Percentiles rank a stretch among this genome's conserved stretches.
phyloP scores from a whole-genome alignment of 2,329 filamentous ascomycete species.

The Microcyclospora pomicola region DNA sequence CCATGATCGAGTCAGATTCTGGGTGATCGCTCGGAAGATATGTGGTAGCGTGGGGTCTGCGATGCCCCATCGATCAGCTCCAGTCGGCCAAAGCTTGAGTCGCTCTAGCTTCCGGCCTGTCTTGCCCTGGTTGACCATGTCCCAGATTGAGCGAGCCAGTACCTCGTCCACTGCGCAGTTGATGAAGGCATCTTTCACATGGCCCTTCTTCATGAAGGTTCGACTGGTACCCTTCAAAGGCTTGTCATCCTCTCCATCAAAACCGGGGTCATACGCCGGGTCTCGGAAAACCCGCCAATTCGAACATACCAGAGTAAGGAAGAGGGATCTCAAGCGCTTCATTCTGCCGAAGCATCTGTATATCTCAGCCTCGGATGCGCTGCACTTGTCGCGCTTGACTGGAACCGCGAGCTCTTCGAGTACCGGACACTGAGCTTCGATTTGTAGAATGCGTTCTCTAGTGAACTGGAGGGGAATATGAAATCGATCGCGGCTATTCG shows the following conservation, averaged over 20 bases:
- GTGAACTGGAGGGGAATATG: too few relatives aligned
- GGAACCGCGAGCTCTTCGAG: too few relatives aligned
- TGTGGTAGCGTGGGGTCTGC: neutral
- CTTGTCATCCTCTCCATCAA: neutral
- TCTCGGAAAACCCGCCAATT: too few relatives aligned
- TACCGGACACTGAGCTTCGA: too few relatives aligned
- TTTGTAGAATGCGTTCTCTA: too few relatives aligned
- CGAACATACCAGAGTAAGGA: too few relatives aligned
- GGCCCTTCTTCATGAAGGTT: neutral
- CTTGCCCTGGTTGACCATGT: conserved; percentile 1
- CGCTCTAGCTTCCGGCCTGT: neutral
- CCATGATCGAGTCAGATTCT: conserved; percentile 1
- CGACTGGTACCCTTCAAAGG: neutral
- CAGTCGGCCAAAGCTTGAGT: conserved; percentile 1
- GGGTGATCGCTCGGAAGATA: neutral
- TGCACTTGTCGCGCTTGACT: too few relatives aligned
- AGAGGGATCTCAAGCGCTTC: too few relatives aligned
- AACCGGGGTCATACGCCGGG: too few relatives aligned
- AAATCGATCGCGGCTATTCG: too few relatives aligned
- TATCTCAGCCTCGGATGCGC: too few relatives aligned
- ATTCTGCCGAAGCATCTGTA: too few relatives aligned
- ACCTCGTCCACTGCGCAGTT: conserved; percentile 1
- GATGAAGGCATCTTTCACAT: neutral
- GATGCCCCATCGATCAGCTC: neutral
- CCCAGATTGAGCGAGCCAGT: conserved; percentile 1